Evolutionary conservation across 257 asterid genomes (phyloP).

Genomic region (Catharanthus roseus): DNA sequence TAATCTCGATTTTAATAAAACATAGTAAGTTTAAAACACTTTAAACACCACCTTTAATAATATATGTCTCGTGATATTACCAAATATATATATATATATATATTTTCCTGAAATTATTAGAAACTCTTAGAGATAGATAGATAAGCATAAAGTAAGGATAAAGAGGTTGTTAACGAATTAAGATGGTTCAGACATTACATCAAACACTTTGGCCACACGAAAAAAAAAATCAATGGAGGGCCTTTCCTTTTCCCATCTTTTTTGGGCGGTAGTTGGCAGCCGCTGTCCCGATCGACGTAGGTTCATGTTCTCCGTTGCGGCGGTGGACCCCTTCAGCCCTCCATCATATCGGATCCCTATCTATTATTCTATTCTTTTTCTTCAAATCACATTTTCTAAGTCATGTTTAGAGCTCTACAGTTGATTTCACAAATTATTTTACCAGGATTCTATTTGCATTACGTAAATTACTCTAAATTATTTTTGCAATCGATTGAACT

Average conservation of each 20-base stretch:
- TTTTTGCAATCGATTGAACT: too few species aligned
- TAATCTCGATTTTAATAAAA: too few species aligned
- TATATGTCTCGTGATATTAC: too few species aligned
- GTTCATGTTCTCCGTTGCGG: slow-evolving; percentile 29
- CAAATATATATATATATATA: too few species aligned
- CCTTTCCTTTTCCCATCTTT: slow-evolving; percentile 17
- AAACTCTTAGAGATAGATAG: neutral
- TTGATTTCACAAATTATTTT: too few species aligned
- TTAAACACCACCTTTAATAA: too few species aligned
- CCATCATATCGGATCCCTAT: neutral
- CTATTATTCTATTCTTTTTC: neutral
- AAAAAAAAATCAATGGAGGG: neutral
- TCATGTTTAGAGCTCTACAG: neutral
- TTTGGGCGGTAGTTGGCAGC: slow-evolving; percentile 44
- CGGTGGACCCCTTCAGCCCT: slow-evolving; percentile 21
- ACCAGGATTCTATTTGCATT: too few species aligned
- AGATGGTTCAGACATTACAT: neutral
- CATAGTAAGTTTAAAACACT: too few species aligned
- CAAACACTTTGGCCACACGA: neutral
- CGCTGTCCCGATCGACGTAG: slow-evolving; percentile 37
- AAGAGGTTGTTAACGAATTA: neutral
- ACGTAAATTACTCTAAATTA: too few species aligned
- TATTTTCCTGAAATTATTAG: too few species aligned
- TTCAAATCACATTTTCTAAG: neutral
- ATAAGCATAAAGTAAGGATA: neutral